phyloP scores from a whole-genome alignment of 2,329 filamentous ascomycete genomes.

The Trichoderma breve region DNA sequence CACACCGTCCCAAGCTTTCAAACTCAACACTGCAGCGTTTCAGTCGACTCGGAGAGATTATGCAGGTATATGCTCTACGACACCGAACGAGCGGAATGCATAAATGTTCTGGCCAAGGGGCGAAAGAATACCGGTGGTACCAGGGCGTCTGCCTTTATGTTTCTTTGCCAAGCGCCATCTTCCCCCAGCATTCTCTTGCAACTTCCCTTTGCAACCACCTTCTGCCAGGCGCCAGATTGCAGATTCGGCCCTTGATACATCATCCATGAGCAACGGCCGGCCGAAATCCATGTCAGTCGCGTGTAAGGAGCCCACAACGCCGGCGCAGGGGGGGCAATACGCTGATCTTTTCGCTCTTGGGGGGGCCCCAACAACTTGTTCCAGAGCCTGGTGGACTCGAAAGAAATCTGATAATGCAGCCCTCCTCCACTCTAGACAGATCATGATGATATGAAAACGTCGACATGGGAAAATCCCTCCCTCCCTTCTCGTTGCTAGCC shows the following conservation, averaged over 20 bases:
- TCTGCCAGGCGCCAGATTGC: background rate
- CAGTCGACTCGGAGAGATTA: background rate
- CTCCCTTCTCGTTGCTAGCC: background rate
- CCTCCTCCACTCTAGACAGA: background rate
- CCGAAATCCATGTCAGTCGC: constrained; percentile 2
- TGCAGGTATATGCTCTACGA: background rate
- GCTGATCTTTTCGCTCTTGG: background rate
- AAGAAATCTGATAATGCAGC: background rate
- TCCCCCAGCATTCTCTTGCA: background rate
- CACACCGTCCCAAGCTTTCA: background rate
- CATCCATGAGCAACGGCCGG: background rate
- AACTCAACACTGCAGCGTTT: background rate
- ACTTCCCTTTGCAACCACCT: constrained; percentile 1
- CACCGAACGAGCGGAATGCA: background rate
- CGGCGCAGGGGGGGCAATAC: background rate
- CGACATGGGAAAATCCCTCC: constrained; percentile 12
- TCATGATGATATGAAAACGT: background rate
- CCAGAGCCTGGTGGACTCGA: background rate
- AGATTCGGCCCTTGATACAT: constrained; percentile 7
- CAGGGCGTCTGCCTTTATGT: constrained; percentile 12
- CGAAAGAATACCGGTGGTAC: background rate
- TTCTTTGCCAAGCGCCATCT: background rate
- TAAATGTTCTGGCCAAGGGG: background rate
- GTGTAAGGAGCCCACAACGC: background rate
- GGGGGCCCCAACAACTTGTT: background rate